A percentile compares a stretch with the other conserved stretches of the same genome.
phyloP scores from a whole-genome alignment of 2,329 filamentous ascomycete genomes.

The Peltaster fructicola region DNA sequence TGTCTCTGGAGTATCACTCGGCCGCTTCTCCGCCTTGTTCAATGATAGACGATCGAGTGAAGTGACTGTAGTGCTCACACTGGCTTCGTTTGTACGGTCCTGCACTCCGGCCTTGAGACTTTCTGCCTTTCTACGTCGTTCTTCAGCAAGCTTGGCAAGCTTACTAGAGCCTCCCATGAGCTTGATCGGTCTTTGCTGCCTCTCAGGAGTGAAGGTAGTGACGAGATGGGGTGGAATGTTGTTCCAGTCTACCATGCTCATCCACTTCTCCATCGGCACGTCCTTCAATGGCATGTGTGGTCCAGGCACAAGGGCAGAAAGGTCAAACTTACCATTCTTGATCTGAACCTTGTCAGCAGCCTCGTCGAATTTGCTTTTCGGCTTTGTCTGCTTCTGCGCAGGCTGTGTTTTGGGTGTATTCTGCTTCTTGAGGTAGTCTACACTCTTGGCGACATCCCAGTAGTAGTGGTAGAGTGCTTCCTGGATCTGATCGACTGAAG shows the following conservation, averaged over 20 bases:
- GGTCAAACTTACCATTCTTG: constrained; percentile 32
- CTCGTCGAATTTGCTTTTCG: constrained; percentile 27
- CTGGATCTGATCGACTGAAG: constrained; percentile 58
- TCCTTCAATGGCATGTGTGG: neutral
- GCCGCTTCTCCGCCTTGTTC: constrained; percentile 1
- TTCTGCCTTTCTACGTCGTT: constrained; percentile 65
- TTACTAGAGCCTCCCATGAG: constrained; percentile 80
- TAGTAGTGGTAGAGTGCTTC: constrained; percentile 93
- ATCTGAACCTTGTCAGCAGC: constrained; percentile 26
- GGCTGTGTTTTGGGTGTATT: constrained; percentile 12
- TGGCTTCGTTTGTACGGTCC: constrained; percentile 22
- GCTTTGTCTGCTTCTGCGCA: constrained; percentile 20
- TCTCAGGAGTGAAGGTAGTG: too few relatives aligned
- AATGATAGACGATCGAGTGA: constrained; percentile 4
- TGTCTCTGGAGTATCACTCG: neutral
- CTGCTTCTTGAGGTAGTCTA: constrained; percentile 51
- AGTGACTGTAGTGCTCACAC: constrained; percentile 50
- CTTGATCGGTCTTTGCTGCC: too few relatives aligned
- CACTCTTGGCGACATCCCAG: constrained; percentile 75
- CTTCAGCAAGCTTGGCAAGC: constrained; percentile 72
- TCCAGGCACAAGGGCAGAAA: too few relatives aligned
- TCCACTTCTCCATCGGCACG: neutral
- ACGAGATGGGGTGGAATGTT: too few relatives aligned
- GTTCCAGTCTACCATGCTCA: neutral
- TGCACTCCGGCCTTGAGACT: constrained; percentile 6